These are phyloP conservation scores for Alternaria rosae DNA, from an alignment of 2,329 filamentous ascomycete species.

Conservation along the genomic window DNA sequence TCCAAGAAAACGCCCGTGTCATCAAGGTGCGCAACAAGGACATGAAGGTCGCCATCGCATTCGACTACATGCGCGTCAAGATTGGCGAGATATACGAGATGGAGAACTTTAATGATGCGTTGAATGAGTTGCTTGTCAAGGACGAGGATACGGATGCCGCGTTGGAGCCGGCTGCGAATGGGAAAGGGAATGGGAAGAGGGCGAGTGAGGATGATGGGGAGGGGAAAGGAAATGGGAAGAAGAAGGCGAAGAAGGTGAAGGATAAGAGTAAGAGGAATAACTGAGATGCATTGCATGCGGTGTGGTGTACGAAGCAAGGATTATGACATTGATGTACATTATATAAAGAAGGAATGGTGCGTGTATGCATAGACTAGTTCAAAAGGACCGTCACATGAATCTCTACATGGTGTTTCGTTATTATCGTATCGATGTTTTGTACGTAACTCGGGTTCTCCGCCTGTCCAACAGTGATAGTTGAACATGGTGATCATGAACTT, in stretches of 20 bases:
- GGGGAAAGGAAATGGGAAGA: constrained; percentile 31
- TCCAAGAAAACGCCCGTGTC: constrained; percentile 34
- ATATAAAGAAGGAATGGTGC: neutral
- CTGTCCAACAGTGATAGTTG: no score
- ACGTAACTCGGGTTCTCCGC: no score
- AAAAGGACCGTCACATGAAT: neutral
- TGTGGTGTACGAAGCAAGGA: no score
- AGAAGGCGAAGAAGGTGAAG: constrained; percentile 32
- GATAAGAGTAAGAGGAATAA: constrained; percentile 43
- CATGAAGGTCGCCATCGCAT: constrained; percentile 74
- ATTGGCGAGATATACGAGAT: constrained; percentile 74
- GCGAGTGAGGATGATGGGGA: constrained; percentile 38
- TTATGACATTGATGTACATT: neutral
- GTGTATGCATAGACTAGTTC: neutral
- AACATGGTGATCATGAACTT: no score
- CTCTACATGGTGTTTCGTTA: no score
- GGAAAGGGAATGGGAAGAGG: constrained; percentile 42
- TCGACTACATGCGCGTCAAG: constrained; percentile 79
- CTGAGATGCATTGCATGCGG: constrained; percentile 7
- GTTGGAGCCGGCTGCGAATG: constrained; percentile 20
- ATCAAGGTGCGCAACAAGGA: constrained; percentile 55
- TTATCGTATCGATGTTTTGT: no score
- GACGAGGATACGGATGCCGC: constrained; percentile 32
- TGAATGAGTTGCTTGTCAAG: constrained; percentile 62
- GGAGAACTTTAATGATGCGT: constrained; percentile 67